Base-by-base conservation (phyloP, 2,329 filamentous ascomycete species). In the Davidsoniella virescens region DNA sequence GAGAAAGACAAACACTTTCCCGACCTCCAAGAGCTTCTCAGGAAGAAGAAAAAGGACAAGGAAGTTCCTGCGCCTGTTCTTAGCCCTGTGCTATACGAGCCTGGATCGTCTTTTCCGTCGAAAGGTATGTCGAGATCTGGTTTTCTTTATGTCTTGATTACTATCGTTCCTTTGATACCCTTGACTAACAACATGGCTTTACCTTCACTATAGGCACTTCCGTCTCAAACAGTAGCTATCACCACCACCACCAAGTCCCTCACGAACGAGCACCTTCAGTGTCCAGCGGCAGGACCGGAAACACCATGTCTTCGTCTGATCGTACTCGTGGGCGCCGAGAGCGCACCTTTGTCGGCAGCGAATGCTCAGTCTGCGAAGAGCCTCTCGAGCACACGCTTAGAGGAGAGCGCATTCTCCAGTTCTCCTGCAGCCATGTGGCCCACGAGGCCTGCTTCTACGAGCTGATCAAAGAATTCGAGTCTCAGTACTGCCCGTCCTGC, bases 391-490 rank as follows among this genome's bases (percentile, higher is more conserved):
- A 96, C 64, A 98, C 87, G 3, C 73, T 98, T 44, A 84, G 85
- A 47, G 92, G 92, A 53, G 92, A 98, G 68, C 80, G 87, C 57
- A 87, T 98, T 54, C 71, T 98, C 49, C 92, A 96, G 63, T 92
- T 98, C 60, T 93, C 88, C 5, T 98, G 92, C 66, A 78, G 82
- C n/a, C 92, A 98, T 65, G 90, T 98, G 54, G 87, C 90, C 9
- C 92, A 98, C 63, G 92, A 96, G 65, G 92, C 90, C 36, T 98
- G 92, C 67, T 96, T 98, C 63, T 96, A 96, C 67, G 92, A 98
- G 65, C 95, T 93, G 62, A 94, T 98, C 59, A 84, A 86, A 60
- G 90, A 95, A 61, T 84, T 90, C 53, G 88, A 96, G 57, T 85
- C 85, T 49, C 87, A 96, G 60, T 88, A 87, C 60, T 98, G 92